Base-by-base conservation (phyloP, 2,329 filamentous ascomycete species). In the Elsinoe ampelina region DNA sequence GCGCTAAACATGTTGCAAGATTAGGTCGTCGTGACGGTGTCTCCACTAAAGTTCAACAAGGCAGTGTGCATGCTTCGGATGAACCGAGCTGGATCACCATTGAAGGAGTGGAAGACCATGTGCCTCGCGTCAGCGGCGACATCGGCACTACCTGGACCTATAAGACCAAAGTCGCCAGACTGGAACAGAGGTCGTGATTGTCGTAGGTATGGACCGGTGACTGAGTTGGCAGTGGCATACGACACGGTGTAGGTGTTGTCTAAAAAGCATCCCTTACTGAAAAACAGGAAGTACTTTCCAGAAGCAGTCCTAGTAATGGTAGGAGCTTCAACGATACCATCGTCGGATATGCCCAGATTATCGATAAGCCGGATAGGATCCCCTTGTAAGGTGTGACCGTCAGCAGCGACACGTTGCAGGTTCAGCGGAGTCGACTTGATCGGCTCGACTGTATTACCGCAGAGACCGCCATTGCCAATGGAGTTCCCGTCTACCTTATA, bases 271-370 rank as follows among this genome's bases (percentile, higher is more conserved):
- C 63, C 63, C 19, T 52, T 59, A 34, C 58, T 62, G 64, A 66
- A 68, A 58, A 67, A 68, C 32, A 68, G 62, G 30, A 65, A 51
- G 55, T 63, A 67, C 22, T 50, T 61, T 26, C 59, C 65, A 55
- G 22, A 45, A n/a, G 61, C 58, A 17, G 58, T 60, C 20, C 66
- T 64, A 32, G 63, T 60, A 12, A 71, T 58, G 1, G 61, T 60
- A 0, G 68, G 68, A 3, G 67, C 67, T 54, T 71, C 68, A 51
- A 69, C 51, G 26, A 69, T 63, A 30, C 67, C 67, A 36, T 66
- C 57, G 45, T 70, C 68, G 12, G 59, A 43, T 5, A 58, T 58
- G 34, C 68, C 67, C 32, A 60, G 55, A 56, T 68, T 65, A 57
- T 68, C 61, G 10, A 69, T 60, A 6, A 70, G 58, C 2, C 58